Conservation (phyloP, 140 eudicot genomes). For the Anethum foeniculum region DNA sequence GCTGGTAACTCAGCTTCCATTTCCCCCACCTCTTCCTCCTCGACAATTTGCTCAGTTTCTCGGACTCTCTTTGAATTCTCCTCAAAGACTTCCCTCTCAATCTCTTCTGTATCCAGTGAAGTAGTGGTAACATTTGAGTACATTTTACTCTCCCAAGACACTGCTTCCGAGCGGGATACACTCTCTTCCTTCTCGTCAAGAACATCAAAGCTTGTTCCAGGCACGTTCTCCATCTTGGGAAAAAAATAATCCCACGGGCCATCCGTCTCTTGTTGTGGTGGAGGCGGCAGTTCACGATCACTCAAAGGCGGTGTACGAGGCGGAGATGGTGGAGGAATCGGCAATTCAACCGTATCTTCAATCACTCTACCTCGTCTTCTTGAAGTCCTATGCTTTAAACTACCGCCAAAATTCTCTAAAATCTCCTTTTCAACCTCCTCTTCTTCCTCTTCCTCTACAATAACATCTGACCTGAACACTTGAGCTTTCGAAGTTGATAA, state of each 20-base stretch:
- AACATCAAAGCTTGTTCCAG: constrained; percentile 38
- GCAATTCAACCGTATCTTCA: constrained; percentile 29
- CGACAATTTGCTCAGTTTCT: constrained; percentile 8
- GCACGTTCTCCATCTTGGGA: constrained; percentile 38
- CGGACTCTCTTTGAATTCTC: neutral
- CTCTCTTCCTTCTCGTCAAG: constrained; percentile 22
- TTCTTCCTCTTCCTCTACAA: constrained; percentile 66
- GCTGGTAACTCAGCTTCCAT: neutral
- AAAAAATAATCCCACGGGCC: constrained; percentile 13
- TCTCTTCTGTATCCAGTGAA: neutral
- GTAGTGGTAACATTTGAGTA: neutral
- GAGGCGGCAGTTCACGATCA: constrained; percentile 33
- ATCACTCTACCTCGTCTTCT: neutral
- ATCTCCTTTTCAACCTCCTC: constrained; percentile 45
- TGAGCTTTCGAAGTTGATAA: constrained; percentile 34
- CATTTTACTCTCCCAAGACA: neutral
- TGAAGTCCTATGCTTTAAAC: constrained; percentile 5
- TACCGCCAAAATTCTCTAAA: neutral
- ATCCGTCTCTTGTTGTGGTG: constrained; percentile 15
- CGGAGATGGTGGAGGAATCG: constrained; percentile 55
- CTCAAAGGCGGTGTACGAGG: constrained; percentile 35
- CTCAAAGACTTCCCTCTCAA: neutral
- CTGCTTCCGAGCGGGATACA: neutral
- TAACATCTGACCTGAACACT: constrained; percentile 34
- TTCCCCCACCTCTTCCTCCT: neutral